Percentiles rank a stretch among this genome's conserved stretches.
Evolutionary conservation across 2,329 filamentous ascomycete genomes (phyloP).

Genomic region (Stachybotrys echinatus): DNA sequence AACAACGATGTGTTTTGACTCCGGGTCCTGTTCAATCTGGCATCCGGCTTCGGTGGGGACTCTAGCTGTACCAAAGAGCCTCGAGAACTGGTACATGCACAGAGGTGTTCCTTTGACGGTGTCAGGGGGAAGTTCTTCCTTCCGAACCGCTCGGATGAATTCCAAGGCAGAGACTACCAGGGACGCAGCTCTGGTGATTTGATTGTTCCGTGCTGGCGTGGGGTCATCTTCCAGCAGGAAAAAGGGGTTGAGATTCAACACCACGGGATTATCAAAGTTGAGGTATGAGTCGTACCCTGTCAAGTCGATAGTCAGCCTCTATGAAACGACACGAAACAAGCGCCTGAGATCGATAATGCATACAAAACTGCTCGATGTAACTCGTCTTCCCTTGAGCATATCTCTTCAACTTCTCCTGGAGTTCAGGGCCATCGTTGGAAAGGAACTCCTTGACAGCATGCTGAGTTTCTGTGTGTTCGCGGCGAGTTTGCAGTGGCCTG

Average conservation of each 20-base stretch:
- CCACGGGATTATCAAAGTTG: slow-evolving; percentile 96
- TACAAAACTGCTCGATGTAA: slow-evolving; percentile 99
- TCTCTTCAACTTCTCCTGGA: slow-evolving; percentile 84
- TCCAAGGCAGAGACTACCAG: slow-evolving; percentile 84
- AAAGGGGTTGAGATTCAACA: slow-evolving; percentile 95
- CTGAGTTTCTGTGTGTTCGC: slow-evolving; percentile 79
- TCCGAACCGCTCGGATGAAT: slow-evolving; percentile 87
- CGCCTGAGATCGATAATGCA: too few species aligned
- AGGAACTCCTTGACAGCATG: slow-evolving; percentile 80
- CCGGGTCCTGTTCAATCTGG: slow-evolving; percentile 89
- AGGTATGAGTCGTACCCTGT: slow-evolving; percentile 97
- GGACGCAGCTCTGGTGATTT: slow-evolving; percentile 90
- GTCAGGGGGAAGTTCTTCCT: slow-evolving; percentile 89
- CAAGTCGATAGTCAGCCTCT: slow-evolving; percentile 10
- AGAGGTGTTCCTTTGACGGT: slow-evolving; percentile 76
- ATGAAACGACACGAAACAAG: too few species aligned
- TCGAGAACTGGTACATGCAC: slow-evolving; percentile 97
- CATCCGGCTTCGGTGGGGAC: slow-evolving; percentile 93
- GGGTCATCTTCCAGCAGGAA: slow-evolving; percentile 97
- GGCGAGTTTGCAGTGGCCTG: slow-evolving; percentile 70
- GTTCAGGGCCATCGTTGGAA: slow-evolving; percentile 69
- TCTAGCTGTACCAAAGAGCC: slow-evolving; percentile 89
- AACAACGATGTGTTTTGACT: slow-evolving; percentile 90
- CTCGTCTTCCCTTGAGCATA: slow-evolving; percentile 89
- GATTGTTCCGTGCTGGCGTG: slow-evolving; percentile 91